These are phyloP conservation scores for Acanthochlamys bracteata DNA, from an alignment of 106 monocot species.

Conservation along the genomic window DNA sequence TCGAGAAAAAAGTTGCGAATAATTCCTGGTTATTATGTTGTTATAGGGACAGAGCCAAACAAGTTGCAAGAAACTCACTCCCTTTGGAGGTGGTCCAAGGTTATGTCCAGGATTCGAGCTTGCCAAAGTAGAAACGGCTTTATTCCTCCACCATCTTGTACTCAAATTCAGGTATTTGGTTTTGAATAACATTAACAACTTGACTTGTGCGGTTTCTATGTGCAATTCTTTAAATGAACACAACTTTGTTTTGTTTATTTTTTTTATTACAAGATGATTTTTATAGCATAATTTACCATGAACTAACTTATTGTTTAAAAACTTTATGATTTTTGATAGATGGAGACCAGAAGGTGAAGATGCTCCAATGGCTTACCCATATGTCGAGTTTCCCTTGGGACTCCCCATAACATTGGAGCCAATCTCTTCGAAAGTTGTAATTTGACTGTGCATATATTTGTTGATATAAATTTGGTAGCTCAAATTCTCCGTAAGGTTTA, in stretches of 20 bases:
- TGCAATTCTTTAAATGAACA: too few species aligned
- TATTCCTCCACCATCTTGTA: slow-evolving; percentile 80
- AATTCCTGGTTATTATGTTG: too few species aligned
- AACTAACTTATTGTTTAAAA: too few species aligned
- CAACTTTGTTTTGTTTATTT: too few species aligned
- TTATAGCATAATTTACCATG: too few species aligned
- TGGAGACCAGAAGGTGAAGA: slow-evolving; percentile 58
- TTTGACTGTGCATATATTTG: not conserved
- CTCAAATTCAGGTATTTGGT: slow-evolving; percentile 72
- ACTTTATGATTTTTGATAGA: slow-evolving; percentile 19
- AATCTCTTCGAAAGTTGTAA: slow-evolving; percentile 5
- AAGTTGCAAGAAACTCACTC: slow-evolving; percentile 58
- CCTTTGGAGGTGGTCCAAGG: slow-evolving; percentile 81
- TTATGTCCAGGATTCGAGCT: slow-evolving; percentile 80
- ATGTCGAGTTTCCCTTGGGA: slow-evolving; percentile 67
- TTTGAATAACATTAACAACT: too few species aligned
- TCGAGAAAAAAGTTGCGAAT: too few species aligned
- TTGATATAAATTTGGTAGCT: too few species aligned
- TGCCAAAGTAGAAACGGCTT: slow-evolving; percentile 64
- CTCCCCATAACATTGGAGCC: slow-evolving; percentile 49
- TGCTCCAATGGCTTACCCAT: slow-evolving; percentile 62
- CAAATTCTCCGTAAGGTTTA: too few species aligned
- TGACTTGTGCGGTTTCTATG: too few species aligned
- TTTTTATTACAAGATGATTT: too few species aligned
- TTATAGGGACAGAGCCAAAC: slow-evolving; percentile 40